Base-by-base conservation (phyloP, 345 rosid genomes). In the Hypericum perforatum region DNA sequence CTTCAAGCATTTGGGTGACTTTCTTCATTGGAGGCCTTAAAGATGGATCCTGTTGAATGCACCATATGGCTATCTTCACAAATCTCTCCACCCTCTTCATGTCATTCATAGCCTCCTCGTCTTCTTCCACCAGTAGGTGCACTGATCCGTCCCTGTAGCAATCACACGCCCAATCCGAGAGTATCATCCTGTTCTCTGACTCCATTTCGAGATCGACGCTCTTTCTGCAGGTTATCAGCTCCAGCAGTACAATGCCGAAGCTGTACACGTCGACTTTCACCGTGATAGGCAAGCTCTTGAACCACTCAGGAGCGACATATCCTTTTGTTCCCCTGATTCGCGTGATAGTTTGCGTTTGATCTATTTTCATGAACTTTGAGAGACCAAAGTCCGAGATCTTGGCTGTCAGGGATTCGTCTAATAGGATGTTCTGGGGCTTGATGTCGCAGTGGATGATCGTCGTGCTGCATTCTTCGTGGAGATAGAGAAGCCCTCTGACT, bases 11-110 rank as follows among this genome's bases (percentile, higher is more conserved):
- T 46, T 60, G 80, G 37, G 62, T 54, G 9, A 81, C 66, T 36
- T 59, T 64, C 71, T 69, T 74, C 76, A 76, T 76, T 6, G 65
- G 43, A 8, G 80, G 84, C 61, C 82, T 73, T 10, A 74, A 45
- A 7, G 61, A 55, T 41, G 70, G 76, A 44, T 72, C 85, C 55
- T 74, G 79, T 51, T 72, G 85, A 46, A 82, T 76, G 74, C 85
- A 78, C 77, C 85, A 79, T 39, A 79, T 61, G 39, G 73, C 79
- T 32, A 70, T 73, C 74, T n/a, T 73, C 70, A 75, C 79, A 37
- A 56, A 69, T 32, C 61, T 70, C 65, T 66, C 60, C 44, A 82
- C 66, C 9, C 46, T 70, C 47, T 41, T 58, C 47, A 63, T 45
- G 16, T 77, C 85, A 0, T 52, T 41, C 11, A 62, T 37, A 1